Evolutionary conservation across 2,329 filamentous ascomycete genomes (phyloP).

Genomic region (Aspergillus puulaauensis): DNA sequence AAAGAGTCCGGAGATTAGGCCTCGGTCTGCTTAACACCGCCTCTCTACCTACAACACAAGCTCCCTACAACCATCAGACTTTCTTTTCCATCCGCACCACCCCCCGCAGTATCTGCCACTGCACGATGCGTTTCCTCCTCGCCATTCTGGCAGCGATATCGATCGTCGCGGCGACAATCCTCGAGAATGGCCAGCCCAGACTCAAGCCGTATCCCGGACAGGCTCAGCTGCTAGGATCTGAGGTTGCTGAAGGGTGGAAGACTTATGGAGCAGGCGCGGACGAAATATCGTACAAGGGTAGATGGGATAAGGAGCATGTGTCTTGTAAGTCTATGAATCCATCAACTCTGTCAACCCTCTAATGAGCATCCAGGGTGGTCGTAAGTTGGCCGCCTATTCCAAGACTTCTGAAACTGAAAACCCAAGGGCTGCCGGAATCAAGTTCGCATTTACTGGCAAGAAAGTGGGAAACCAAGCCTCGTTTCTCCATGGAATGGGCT

Average conservation of each 20-base stretch:
- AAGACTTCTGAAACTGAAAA: neutral
- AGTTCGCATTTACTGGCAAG: slow-evolving; percentile 56
- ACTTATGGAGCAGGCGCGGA: slow-evolving; percentile 52
- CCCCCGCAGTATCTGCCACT: neutral
- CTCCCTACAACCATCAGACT: neutral
- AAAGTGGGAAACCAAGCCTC: slow-evolving; percentile 28
- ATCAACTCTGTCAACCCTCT: neutral
- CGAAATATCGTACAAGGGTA: slow-evolving; percentile 61
- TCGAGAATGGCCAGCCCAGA: slow-evolving; percentile 45
- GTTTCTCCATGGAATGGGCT: neutral
- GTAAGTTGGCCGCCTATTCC: slow-evolving; percentile 37
- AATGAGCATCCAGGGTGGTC: slow-evolving; percentile 48
- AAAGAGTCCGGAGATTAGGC: too few relatives aligned
- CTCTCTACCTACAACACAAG: neutral
- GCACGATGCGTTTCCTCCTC: neutral
- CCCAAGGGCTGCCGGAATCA: slow-evolving; percentile 50
- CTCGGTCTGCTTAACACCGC: too few relatives aligned
- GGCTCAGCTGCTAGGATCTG: slow-evolving; percentile 21
- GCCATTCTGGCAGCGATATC: neutral
- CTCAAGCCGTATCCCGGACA: slow-evolving; percentile 41
- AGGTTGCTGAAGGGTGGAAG: slow-evolving; percentile 37
- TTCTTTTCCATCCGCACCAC: neutral
- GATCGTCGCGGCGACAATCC: slow-evolving; percentile 34
- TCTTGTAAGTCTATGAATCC: slow-evolving; percentile 42
- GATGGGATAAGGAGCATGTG: slow-evolving; percentile 61